Percentiles rank a stretch among this genome's conserved stretches.
These are phyloP conservation scores for Pseudognaphalium luteoalbum DNA, from an alignment of 129 eudicot species.

Conservation along the genomic window DNA sequence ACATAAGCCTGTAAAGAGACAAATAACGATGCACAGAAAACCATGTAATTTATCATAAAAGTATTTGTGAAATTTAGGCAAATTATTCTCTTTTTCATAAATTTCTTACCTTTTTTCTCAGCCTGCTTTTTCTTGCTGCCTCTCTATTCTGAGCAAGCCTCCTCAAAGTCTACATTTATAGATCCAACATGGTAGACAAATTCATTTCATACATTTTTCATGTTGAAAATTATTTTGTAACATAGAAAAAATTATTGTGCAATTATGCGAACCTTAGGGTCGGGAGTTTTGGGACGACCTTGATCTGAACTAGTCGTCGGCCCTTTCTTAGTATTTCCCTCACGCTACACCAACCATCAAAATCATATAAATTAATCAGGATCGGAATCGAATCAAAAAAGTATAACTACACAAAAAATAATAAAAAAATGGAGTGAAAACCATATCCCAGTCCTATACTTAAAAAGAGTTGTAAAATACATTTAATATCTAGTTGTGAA, in stretches of 20 bases:
- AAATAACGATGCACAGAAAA: slow-evolving; percentile 28
- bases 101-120: slow-evolving; percentile 78
- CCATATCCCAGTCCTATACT: slow-evolving; percentile 31
- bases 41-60: slow-evolving; percentile 19
- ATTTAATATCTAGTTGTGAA: slow-evolving; percentile 15
- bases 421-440: not conserved
- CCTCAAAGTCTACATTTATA: slow-evolving; percentile 71
- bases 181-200: slow-evolving; percentile 22
- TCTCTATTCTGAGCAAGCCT: slow-evolving; percentile 99
- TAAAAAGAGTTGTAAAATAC: slow-evolving; percentile 22
- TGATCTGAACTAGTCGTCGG: slow-evolving; percentile 83
- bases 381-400: not conserved
- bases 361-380: not conserved
- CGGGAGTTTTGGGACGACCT: slow-evolving; percentile 88
- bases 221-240: not conserved
- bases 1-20: slow-evolving; percentile 82
- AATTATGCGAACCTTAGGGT: slow-evolving; percentile 67
- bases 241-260: not conserved
- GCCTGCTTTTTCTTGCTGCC: slow-evolving; percentile 98
- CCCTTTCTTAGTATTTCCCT: slow-evolving; percentile 88
- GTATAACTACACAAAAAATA: slow-evolving; percentile 8
- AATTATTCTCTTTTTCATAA: slow-evolving; percentile 35
- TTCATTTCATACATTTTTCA: slow-evolving; percentile 1
- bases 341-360: slow-evolving; percentile 59
- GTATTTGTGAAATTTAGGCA: slow-evolving; percentile 27